Evolutionary conservation across 495 filamentous ascomycete genomes (phyloP).

Genomic region (Neurospora terricola): DNA sequence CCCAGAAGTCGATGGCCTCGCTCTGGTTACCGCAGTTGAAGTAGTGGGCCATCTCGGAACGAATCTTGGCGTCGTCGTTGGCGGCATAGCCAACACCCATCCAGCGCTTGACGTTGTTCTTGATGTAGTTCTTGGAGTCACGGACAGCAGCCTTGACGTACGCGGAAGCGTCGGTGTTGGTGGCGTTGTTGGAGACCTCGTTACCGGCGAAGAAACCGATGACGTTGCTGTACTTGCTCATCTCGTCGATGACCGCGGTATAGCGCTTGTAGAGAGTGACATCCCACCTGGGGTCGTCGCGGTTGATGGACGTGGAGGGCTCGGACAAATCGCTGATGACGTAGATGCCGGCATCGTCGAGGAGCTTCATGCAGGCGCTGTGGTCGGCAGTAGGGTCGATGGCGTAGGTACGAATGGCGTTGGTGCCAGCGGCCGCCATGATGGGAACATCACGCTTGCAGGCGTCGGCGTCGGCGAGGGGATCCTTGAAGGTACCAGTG

Average conservation of each 20-base stretch:
- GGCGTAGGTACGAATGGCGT: conserved; percentile 88
- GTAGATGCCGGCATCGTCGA: conserved; percentile 86
- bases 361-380: conserved; percentile 69
- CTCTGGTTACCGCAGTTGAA: conserved; percentile 72
- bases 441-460: conserved; percentile 81
- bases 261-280: conserved; percentile 67
- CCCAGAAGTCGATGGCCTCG: conserved; percentile 84
- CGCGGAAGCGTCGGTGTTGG: conserved; percentile 76
- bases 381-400: conserved; percentile 75
- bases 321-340: conserved; percentile 81
- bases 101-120: conserved; percentile 58
- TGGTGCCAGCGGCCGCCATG: conserved; percentile 67
- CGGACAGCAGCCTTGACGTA: conserved; percentile 95
- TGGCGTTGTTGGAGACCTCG: conserved; percentile 79
- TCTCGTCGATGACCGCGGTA: conserved; percentile 68
- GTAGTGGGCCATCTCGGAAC: conserved; percentile 69
- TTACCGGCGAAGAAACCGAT: conserved; percentile 97
- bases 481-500: conserved; percentile 44
- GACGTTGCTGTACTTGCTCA: conserved; percentile 72
- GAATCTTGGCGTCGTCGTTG: conserved; percentile 78
- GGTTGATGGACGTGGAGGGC: conserved; percentile 73
- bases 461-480: conserved; percentile 55
- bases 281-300: conserved; percentile 67
- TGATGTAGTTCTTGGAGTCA: conserved; percentile 90
- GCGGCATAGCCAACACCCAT: conserved; percentile 94